Evolutionary conservation across 2,329 filamentous ascomycete species (phyloP), one percentile per base, ranked within the genome.

Genomic region (Hymenoscyphus scutula): DNA sequence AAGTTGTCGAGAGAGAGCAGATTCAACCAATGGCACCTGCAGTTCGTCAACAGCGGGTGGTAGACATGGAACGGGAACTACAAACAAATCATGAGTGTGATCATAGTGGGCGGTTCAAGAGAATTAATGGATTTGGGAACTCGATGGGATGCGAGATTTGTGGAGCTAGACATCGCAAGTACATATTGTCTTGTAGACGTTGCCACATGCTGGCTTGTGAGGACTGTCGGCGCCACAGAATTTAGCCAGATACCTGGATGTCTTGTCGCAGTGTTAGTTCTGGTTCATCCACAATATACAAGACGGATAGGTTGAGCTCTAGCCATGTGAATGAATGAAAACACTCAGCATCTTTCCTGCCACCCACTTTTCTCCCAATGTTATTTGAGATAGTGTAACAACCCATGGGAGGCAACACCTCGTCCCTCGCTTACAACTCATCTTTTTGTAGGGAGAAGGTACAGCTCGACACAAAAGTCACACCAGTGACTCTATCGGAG

Each of bases 1-100:
- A 61, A 41, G 38, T 69, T 63, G 67, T 68, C 61, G 66, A 69
- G 53, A 66, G 66, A 64, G 64, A 68, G 56, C 63, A 63, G 37
- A 29, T 25, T 62, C 38, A 17, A 61, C 62, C 58, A 13, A 58
- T 67, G 23, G 60, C 59, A 56, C 61, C 64, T 62, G 61, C 56
- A 60, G 30, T 64, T 62, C 61, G 63, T 54, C 58, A 64, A 64
- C 59, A 59, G 61, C 60, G 62, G 23, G 64, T 65, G 23, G 58
- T 62, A 23, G 60, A 53, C 63, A 63, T 65, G 64, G 54, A 17
- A 62, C 64, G 62, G 53, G 62, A 64, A 55, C 57, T 67, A 53
- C 25, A 59, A 65, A 56, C 48, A 29, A 67, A 65, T 25, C 63
- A 68, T 59, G 63, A 67, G 38, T 68, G 63, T 60, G 38, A 65